phyloP scores from a whole-genome alignment of 2,329 filamentous ascomycete genomes.

The Zymoseptoria brevis region DNA sequence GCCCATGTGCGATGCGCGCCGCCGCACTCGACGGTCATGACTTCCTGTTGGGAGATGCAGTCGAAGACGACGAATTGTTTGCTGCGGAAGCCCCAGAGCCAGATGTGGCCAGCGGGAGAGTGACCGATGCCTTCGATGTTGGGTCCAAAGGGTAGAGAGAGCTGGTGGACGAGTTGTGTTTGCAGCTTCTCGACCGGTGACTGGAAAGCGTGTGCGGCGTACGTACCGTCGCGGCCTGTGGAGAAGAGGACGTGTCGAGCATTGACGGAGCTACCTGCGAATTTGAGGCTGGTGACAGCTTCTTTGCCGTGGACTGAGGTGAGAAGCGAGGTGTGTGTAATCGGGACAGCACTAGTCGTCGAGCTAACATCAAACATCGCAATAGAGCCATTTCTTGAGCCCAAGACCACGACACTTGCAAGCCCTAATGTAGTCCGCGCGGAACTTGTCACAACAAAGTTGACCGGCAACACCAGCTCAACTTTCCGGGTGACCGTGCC shows the following conservation, averaged over 20 bases:
- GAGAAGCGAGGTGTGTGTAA: conserved; percentile 11
- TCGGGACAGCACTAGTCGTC: neutral
- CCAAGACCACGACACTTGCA: conserved; percentile 34
- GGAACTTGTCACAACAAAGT: conserved; percentile 48
- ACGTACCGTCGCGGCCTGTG: conserved; percentile 69
- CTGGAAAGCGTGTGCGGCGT: conserved; percentile 52
- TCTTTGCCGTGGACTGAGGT: conserved; percentile 44
- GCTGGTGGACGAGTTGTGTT: conserved; percentile 57
- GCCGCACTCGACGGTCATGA: conserved; percentile 70
- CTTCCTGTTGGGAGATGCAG: conserved; percentile 59
- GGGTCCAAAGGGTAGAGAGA: conserved; percentile 62
- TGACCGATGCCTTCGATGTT: conserved; percentile 69
- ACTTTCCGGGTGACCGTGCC: neutral
- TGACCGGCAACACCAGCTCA: conserved; percentile 26
- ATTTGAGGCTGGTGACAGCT: conserved; percentile 58
- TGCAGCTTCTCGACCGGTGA: conserved; percentile 18
- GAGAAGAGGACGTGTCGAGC: conserved; percentile 50
- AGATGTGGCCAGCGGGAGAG: conserved; percentile 45
- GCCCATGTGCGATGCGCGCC: conserved; percentile 75
- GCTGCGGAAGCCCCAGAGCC: conserved; percentile 74
- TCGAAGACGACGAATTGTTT: conserved; percentile 78
- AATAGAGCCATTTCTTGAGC: conserved; percentile 49
- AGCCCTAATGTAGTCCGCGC: conserved; percentile 10
- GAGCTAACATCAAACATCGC: conserved; percentile 29
- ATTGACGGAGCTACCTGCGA: conserved; percentile 21